Evolutionary conservation across 2,329 filamentous ascomycete genomes (phyloP), one percentile per base, ranked within the genome.

Genomic region (Ustulina deusta): DNA sequence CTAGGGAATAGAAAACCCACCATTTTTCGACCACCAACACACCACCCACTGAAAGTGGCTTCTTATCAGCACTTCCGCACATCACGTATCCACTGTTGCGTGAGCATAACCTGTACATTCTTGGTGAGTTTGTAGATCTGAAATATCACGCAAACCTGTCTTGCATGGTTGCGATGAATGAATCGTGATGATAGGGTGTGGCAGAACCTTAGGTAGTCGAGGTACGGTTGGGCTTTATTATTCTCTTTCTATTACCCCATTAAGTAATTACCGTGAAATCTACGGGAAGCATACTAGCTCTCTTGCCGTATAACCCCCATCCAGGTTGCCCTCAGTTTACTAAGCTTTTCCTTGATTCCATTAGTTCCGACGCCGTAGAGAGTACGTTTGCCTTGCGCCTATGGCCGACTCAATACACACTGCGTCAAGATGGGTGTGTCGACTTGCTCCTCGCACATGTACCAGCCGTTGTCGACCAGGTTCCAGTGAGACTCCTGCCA

Each of bases 381-480:
- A 29, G 44, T 40, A 17, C 34, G 13, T 40, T 58, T 17, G 20
- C 15, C 48, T 42, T 36, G 5, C 66, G 68, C 0, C 62, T 65
- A 11, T 69, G 61, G 25, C 58, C 69, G 64, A 29, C 64, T 44
- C 38, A 78, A 65, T n/a, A 77, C 61, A 49, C 77, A 79, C 13
- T 70, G 70, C n/a, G 76, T 79, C 56, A 72, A 72, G 29, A 78
- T 69, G 27, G 70, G 73, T 25, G 42, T 58, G 11, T 69, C 59
- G 48, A 72, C 68, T 34, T 61, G 68, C 60, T 76, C 76, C 51
- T 73, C 66, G n/a, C 66, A 71, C 7, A 48, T 66, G 71, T 96
- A 95, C 84, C 90, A 95, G 17, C 91, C 91, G 13, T 85, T 88
- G 1, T 87, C 80, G 55, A 92, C 86, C 64, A 95, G 81, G 27